phyloP scores from a whole-genome alignment of 148 eudicot species.

The Rhododendron williamsianum region DNA sequence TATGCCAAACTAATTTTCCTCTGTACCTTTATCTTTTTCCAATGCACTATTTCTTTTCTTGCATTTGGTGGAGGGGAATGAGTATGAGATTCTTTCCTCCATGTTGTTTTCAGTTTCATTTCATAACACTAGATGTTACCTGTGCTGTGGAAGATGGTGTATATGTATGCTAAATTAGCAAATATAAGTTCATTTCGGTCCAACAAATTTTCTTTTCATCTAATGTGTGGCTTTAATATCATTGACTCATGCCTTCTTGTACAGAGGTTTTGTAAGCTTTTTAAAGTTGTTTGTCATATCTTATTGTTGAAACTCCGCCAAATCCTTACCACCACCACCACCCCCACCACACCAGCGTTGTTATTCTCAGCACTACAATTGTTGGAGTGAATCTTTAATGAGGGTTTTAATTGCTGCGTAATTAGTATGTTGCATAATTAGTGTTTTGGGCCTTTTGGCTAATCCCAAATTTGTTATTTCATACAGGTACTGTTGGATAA shows the following conservation, averaged over 20 bases:
- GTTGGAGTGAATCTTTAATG: not conserved
- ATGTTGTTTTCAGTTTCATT: conserved; percentile 1
- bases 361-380: not conserved
- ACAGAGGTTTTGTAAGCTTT: not conserved
- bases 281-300: not conserved
- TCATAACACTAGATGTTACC: not conserved
- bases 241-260: not conserved
- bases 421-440: not conserved
- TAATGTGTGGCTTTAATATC: not conserved
- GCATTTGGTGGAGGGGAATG: conserved; percentile 4
- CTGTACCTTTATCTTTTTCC: not conserved
- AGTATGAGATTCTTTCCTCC: not conserved
- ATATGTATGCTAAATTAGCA: not conserved
- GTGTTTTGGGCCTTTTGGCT: not conserved
- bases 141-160: not conserved
- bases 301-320: not conserved
- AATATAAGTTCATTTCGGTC: not conserved
- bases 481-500: conserved; percentile 83
- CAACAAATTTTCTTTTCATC: not conserved
- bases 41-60: not conserved
- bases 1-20: conserved; percentile 23
- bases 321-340: not conserved
- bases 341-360: not conserved
- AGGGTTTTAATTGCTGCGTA: conserved; percentile 10
- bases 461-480: conserved; percentile 1